Percentiles rank a stretch among this genome's conserved stretches.
Conservation (phyloP, 2,329 filamentous ascomycete species). For the Tolypocladium pustulatum region DNA sequence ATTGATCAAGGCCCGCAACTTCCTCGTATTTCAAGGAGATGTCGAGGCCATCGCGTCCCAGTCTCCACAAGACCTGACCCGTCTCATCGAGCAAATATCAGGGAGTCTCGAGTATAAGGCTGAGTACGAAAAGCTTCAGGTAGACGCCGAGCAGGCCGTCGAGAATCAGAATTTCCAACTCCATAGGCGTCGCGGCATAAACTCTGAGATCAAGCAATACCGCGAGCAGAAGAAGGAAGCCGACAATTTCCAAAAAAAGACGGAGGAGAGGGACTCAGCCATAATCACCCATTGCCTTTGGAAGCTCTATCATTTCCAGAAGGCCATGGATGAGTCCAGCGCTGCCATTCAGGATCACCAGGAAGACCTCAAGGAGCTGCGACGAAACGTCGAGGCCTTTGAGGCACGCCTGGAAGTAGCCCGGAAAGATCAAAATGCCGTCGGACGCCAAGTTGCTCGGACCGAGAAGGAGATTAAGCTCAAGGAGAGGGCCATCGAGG, state of each 20-base stretch:
- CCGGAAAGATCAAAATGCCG: slow-evolving; percentile 70
- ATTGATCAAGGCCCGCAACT: slow-evolving; percentile 94
- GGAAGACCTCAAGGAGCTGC: slow-evolving; percentile 86
- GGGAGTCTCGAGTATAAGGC: slow-evolving; percentile 90
- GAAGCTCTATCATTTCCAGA: slow-evolving; percentile 95
- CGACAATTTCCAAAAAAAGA: slow-evolving; percentile 85
- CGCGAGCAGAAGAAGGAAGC: slow-evolving; percentile 94
- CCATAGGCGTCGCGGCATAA: slow-evolving; percentile 83
- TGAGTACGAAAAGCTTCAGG: slow-evolving; percentile 86
- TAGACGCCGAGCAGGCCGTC: slow-evolving; percentile 72
- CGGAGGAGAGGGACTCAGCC: slow-evolving; percentile 80
- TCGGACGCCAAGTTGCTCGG: slow-evolving; percentile 65
- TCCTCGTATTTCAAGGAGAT: slow-evolving; percentile 96
- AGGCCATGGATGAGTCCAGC: slow-evolving; percentile 83
- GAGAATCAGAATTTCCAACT: slow-evolving; percentile 86
- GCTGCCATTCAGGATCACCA: slow-evolving; percentile 87
- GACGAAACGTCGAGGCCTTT: slow-evolving; percentile 77
- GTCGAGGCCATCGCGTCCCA: slow-evolving; percentile 95
- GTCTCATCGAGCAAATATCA: slow-evolving; percentile 93
- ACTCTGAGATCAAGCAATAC: slow-evolving; percentile 95
- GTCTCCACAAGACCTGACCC: slow-evolving; percentile 84
- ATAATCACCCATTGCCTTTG: slow-evolving; percentile 90
- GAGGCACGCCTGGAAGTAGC: slow-evolving; percentile 72
- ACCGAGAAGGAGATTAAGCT: slow-evolving; percentile 77
- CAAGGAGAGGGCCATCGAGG: slow-evolving; percentile 80